Conservation (phyloP, 257 asterid genomes). For the Solanum ossicruentum region DNA sequence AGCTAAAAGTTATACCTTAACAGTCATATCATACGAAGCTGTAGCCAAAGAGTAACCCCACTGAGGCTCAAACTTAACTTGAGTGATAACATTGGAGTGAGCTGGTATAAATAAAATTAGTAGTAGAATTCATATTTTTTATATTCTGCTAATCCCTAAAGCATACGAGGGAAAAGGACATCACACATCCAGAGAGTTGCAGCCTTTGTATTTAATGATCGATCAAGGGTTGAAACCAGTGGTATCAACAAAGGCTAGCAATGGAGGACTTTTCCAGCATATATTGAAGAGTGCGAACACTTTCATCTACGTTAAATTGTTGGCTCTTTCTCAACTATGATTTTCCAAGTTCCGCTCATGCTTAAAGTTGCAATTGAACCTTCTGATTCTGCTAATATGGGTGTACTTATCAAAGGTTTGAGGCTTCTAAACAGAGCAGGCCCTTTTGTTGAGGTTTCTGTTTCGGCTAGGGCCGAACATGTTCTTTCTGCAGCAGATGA, state of each 20-base stretch:
- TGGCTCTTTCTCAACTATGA: constrained; percentile 98
- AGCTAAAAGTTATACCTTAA: too few relatives aligned
- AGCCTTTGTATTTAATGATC: constrained; percentile 78
- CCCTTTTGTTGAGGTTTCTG: constrained; percentile 85
- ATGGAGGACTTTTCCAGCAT: constrained; percentile 81
- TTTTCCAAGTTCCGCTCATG: constrained; percentile 85
- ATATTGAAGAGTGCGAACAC: constrained; percentile 86
- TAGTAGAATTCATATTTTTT: too few relatives aligned
- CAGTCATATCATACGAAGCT: too few relatives aligned
- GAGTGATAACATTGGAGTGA: too few relatives aligned
- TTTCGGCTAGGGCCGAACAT: constrained; percentile 83
- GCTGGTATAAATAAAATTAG: too few relatives aligned
- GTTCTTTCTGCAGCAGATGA: constrained; percentile 97
- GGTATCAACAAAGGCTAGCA: constrained; percentile 71
- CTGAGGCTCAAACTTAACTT: too few relatives aligned
- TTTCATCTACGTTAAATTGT: constrained; percentile 59
- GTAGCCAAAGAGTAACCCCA: too few relatives aligned
- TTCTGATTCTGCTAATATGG: constrained; percentile 86
- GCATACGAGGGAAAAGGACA: too few relatives aligned
- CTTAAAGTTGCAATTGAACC: constrained; percentile 95
- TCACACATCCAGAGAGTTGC: constrained; percentile 18
- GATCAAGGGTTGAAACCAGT: constrained; percentile 89
- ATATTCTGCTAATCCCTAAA: too few relatives aligned
- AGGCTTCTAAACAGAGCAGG: constrained; percentile 85
- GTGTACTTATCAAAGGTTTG: constrained; percentile 68